These are phyloP conservation scores for Colletotrichum orbiculare DNA, from an alignment of 2,329 filamentous ascomycete species.

Conservation along the genomic window DNA sequence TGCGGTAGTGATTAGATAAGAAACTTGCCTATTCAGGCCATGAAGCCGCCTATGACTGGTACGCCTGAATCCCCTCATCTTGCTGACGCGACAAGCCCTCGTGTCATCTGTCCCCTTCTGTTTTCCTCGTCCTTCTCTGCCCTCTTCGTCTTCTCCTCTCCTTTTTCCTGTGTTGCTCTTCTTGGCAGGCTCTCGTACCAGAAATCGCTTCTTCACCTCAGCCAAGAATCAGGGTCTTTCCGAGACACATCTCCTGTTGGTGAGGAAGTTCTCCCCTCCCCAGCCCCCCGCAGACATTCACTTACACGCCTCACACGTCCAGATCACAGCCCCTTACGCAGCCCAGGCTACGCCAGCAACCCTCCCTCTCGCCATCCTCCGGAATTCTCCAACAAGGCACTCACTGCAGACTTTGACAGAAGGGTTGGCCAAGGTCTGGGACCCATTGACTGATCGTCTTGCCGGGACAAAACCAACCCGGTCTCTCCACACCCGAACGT, in stretches of 20 bases:
- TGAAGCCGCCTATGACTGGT: constrained; percentile 28
- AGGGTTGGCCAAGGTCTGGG: not conserved
- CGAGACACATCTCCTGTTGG: constrained; percentile 20
- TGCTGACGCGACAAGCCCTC: not conserved
- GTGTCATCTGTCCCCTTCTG: not conserved
- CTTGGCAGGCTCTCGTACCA: not conserved
- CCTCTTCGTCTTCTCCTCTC: not conserved
- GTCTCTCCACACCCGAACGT: constrained; percentile 24
- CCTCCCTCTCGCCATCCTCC: constrained; percentile 7
- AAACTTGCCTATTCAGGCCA: constrained; percentile 35
- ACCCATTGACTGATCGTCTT: constrained; percentile 3
- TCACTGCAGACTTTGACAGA: constrained; percentile 1
- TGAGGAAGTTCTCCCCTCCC: constrained; percentile 1
- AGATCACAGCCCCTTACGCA: constrained; percentile 11
- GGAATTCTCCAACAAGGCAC: constrained; percentile 15
- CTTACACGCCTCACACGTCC: constrained; percentile 20
- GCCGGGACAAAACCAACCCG: constrained; percentile 7
- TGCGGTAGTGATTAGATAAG: constrained; percentile 31
- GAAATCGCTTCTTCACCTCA: not conserved
- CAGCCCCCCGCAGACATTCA: constrained; percentile 29
- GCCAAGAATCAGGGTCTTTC: constrained; percentile 20
- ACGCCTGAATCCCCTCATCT: constrained; percentile 11
- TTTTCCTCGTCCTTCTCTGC: constrained; percentile 5
- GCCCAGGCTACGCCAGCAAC: not conserved
- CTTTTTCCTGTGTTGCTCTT: not conserved